These are phyloP conservation scores for Bodo saltans DNA, from an alignment of 78 protist species.

Conservation along the genomic window DNA sequence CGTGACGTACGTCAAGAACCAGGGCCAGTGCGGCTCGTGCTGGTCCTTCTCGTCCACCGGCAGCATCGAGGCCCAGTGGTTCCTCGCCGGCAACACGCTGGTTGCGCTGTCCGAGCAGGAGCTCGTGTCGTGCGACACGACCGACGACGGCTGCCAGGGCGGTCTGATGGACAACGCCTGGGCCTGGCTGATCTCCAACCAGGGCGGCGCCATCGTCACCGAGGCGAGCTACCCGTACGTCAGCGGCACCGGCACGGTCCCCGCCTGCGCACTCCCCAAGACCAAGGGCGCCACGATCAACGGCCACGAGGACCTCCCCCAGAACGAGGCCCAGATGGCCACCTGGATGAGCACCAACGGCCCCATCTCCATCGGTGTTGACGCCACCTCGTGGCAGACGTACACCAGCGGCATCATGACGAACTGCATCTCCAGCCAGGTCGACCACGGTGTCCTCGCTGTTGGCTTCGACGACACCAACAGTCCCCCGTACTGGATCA, in stretches of 20 bases:
- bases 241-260: slow-evolving; percentile 40
- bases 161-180: slow-evolving; percentile 54
- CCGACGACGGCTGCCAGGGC: slow-evolving; percentile 52
- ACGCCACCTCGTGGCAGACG: slow-evolving; percentile 33
- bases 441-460: slow-evolving; percentile 33
- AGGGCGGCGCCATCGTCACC: slow-evolving; percentile 58
- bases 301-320: background rate
- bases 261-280: slow-evolving; percentile 30
- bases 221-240: slow-evolving; percentile 81
- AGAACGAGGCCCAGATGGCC: slow-evolving; percentile 12
- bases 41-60: slow-evolving; percentile 36
- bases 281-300: slow-evolving; percentile 45
- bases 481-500: slow-evolving; percentile 34
- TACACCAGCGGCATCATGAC: slow-evolving; percentile 36
- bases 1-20: slow-evolving; percentile 78
- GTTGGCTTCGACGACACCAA: slow-evolving; percentile 17
- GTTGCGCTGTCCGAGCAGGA: slow-evolving; percentile 14
- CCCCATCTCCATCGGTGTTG: slow-evolving; percentile 37
- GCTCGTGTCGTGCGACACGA: slow-evolving; percentile 26
- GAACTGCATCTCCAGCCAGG: background rate
- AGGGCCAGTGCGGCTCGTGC: slow-evolving; percentile 81
- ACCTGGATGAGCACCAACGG: slow-evolving; percentile 17
- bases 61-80: slow-evolving; percentile 23
- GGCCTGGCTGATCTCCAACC: slow-evolving; percentile 64
- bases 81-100: slow-evolving; percentile 19